Base-by-base conservation (phyloP, 2,329 filamentous ascomycete species). In the Albophoma yamanashiensis region DNA sequence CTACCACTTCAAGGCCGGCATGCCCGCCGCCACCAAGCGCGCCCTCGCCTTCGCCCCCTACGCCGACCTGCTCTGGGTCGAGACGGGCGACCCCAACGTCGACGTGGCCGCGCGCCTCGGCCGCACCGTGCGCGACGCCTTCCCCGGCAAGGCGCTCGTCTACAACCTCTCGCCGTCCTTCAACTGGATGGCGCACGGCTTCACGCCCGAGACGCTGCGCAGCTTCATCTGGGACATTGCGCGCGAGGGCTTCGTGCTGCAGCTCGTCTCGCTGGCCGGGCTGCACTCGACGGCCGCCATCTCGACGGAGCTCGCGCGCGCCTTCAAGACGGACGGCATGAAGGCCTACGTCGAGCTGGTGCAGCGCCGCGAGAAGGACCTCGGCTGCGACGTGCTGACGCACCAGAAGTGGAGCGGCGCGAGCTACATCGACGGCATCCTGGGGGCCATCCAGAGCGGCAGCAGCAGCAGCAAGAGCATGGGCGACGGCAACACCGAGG, bases 101-200 rank as follows among this genome's bases (percentile, higher is more conserved):
- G 74, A 84, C 57, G 89, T 95, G 40, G 91, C 91, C 0, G 79
- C 82, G 4, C 79, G 82, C 57, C 91, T 99, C 58, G 90, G 89
- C 15, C 82, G 83, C 14, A 84, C 91, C 55, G 94, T 99, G 62
- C 85, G 89, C 59, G 75, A 78, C 0, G 78, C 76, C 4, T 79
- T 84, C 67, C 91, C 92, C 0, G 86, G 84, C 62, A 97, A 97
- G 82, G 89, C 90, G 42, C 83, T 99, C 31, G 93, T 97, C 0
- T 99, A 99, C 78, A 99, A 99, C 77, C 83, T 99, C 1, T 92
- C 88, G 5, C 94, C 94, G 1, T 96, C 91, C 11, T 99, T 99
- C 82, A 97, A 99, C 80, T 99, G 94, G 94, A 94, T 95, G 85
- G 86, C 86, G 14, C 92, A 97, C 71, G 94, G 93, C 38, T 99